Evolutionary conservation across 345 rosid genomes (phyloP).

Genomic region (Populus simonii): DNA sequence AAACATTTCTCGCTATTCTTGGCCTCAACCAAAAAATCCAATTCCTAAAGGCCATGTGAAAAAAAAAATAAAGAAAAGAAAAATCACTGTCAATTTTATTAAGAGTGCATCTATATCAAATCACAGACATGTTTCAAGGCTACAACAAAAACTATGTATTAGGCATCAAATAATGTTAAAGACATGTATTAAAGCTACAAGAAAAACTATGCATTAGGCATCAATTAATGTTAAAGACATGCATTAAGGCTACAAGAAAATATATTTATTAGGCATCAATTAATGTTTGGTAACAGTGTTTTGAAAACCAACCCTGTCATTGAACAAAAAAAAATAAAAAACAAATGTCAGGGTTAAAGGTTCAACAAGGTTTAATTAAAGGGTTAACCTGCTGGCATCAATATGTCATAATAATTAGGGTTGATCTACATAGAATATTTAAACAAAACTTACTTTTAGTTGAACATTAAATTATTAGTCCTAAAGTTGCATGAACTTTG

Average conservation of each 20-base stretch:
- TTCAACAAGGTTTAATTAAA: too few relatives aligned
- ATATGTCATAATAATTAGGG: too few relatives aligned
- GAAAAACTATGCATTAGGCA: neutral
- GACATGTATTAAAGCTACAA: neutral
- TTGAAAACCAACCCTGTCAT: too few relatives aligned
- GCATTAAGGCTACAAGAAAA: neutral
- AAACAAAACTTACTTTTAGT: too few relatives aligned
- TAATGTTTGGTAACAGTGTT: neutral
- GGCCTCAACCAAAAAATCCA: conserved; percentile 89
- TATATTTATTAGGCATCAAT: neutral
- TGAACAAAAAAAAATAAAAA: too few relatives aligned
- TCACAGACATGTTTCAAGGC: neutral
- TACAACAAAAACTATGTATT: neutral
- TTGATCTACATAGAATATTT: too few relatives aligned
- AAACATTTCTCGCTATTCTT: conserved; percentile 82
- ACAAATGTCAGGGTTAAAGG: too few relatives aligned
- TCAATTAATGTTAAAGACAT: neutral
- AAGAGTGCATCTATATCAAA: neutral
- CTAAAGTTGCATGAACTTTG: too few relatives aligned
- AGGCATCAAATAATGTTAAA: neutral
- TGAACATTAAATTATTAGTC: too few relatives aligned
- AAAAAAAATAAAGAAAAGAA: neutral
- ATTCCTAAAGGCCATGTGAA: conserved; percentile 48
- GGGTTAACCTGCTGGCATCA: too few relatives aligned
- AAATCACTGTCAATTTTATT: neutral